Base-by-base conservation (phyloP, 2,329 filamentous ascomycete genomes). In the Thielaviopsis ethacetica region DNA sequence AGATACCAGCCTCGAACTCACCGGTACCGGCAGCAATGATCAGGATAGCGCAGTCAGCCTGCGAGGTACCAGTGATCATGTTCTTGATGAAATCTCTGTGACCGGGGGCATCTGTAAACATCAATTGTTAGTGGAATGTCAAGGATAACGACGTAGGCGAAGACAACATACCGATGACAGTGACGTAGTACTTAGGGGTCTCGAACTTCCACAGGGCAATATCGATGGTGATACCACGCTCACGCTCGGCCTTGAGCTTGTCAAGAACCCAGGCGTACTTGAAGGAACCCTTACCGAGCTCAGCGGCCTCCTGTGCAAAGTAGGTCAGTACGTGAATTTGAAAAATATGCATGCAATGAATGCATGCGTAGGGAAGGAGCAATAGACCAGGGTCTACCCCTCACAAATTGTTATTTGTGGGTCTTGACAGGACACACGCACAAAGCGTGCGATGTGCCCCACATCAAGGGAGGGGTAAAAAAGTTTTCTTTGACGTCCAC, bases 1-100 rank as follows among this genome's bases (percentile, higher is more conserved):
- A 97, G 88, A 98, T 98, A 97, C 93, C 93, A 86, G 93, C 93
- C 86, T 98, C 93, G 86, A 98, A 98, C 85, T 98, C 93, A 96
- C 93, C 93, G 89, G 90, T 95, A 83, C 93, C 93, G 73, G 93
- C 90, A 71, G 91, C 93, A 79, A 98, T 98, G 81, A 98, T 97
- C 83, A 98, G 91, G 77, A 98, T 89, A 73, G 93, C 93, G 81
- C 93, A 97, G 75, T 98, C 93, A 71, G 93, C 93, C 87, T 97
- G 93, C 77, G 93, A 98, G 74, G 93, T 97, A 91, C 93, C 93
- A 86, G 93, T 97, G 78, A 98, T 98, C 93, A 98, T 98, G 91
- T 97, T 98, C 91, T 98, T 98, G 89, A 98, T 97, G 85, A 97
- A 98, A 75, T 98, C 93, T 93, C 93, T 91, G 81, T 98, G 93